These are phyloP conservation scores for Macadamia tetraphylla DNA, from an alignment of 164 flowering plant genomes.

Conservation along the genomic window DNA sequence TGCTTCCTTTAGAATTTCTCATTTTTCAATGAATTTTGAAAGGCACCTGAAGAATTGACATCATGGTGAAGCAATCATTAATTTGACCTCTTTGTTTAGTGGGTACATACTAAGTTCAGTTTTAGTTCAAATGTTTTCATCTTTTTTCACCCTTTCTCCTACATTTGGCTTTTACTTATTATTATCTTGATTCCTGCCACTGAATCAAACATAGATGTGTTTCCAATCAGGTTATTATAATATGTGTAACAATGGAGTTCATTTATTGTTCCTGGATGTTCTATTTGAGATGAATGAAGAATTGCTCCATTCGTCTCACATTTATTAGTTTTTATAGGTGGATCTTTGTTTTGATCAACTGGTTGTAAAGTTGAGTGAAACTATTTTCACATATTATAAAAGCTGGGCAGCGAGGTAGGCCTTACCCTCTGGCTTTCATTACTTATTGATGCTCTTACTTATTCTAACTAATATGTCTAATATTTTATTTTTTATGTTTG, in stretches of 20 bases:
- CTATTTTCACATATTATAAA: conserved; percentile 84
- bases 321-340: conserved; percentile 40
- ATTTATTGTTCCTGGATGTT: background rate
- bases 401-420: conserved; percentile 92
- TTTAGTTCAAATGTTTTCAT: too few relatives aligned
- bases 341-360: conserved; percentile 97
- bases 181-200: too few relatives aligned
- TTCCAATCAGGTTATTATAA: too few relatives aligned
- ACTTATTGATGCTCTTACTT: background rate
- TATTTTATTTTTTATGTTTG: background rate
- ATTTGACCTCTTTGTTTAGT: too few relatives aligned
- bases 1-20: too few relatives aligned
- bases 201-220: too few relatives aligned
- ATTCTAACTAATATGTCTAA: background rate
- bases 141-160: too few relatives aligned
- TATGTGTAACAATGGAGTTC: background rate
- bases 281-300: background rate
- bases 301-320: background rate
- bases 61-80: too few relatives aligned
- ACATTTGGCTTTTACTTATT: too few relatives aligned
- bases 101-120: too few relatives aligned
- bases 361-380: conserved; percentile 72
- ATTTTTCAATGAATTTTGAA: too few relatives aligned
- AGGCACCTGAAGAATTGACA: too few relatives aligned
- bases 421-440: background rate